Conservation (phyloP, 345 rosid genomes). For the Conringia planisiliqua region DNA sequence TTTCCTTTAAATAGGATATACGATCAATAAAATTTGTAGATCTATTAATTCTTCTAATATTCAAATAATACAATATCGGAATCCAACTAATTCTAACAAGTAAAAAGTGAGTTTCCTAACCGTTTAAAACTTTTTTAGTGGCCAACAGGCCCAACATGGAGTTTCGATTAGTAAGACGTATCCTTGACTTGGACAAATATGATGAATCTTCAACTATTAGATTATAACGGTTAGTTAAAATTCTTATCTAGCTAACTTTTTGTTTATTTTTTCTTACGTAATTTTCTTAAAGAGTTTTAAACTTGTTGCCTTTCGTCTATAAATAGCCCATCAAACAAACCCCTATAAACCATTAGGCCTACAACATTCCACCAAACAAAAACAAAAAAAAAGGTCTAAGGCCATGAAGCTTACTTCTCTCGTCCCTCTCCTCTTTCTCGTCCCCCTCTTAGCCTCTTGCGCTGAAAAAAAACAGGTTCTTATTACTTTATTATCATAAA, state of each 20-base stretch:
- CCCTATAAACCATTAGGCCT: not conserved
- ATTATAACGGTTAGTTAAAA: not conserved
- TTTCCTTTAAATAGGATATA: not conserved
- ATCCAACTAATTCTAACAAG: not conserved
- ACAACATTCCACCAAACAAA: constrained; percentile 1
- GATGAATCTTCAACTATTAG: constrained; percentile 7
- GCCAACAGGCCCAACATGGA: not conserved
- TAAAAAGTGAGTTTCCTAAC: not conserved
- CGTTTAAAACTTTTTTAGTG: not conserved
- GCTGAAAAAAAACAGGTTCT: constrained; percentile 35
- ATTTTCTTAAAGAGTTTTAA: not conserved
- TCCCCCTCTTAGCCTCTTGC: constrained; percentile 48
- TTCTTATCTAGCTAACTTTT: not conserved
- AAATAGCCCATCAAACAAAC: constrained; percentile 22
- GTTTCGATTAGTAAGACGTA: not conserved
- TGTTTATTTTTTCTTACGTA: not conserved
- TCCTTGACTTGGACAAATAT: not conserved
- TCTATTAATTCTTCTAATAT: not conserved
- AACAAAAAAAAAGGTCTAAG: not conserved
- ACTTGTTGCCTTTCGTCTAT: constrained; percentile 22
- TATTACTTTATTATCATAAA: not conserved
- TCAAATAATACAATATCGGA: not conserved
- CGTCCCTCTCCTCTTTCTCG: constrained; percentile 33
- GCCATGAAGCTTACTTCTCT: constrained; percentile 34
- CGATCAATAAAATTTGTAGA: not conserved